phyloP scores from a whole-genome alignment of 106 monocot genomes.

The Dendrobium huoshanense region DNA sequence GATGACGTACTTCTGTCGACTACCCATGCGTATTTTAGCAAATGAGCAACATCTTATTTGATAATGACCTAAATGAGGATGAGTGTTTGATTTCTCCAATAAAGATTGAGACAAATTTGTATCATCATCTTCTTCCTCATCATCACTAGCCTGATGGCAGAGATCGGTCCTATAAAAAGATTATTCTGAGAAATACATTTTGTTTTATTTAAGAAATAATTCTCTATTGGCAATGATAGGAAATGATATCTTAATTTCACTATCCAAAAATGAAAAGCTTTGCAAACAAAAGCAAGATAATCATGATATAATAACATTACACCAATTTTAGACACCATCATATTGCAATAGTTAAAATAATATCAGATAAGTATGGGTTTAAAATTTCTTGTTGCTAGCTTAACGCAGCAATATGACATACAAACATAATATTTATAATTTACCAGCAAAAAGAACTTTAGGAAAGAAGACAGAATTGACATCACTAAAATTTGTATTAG shows the following conservation, averaged over 20 bases:
- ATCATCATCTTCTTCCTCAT: constrained; percentile 90
- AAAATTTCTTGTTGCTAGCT: background rate
- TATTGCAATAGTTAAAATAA: background rate
- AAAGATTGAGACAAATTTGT: constrained; percentile 45
- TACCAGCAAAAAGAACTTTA: background rate
- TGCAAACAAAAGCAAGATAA: background rate
- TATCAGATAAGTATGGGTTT: background rate
- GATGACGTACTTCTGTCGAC: constrained; percentile 85
- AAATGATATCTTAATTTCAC: background rate
- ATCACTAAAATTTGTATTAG: background rate
- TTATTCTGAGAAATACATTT: background rate
- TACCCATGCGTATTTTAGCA: constrained; percentile 59
- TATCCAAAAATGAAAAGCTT: background rate
- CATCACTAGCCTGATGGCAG: constrained; percentile 93
- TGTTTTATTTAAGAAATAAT: background rate
- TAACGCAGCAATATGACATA: background rate
- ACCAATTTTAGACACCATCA: background rate
- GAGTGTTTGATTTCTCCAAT: constrained; percentile 50
- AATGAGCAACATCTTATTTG: constrained; percentile 52
- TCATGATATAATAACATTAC: background rate
- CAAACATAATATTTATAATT: background rate
- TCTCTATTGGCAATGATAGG: background rate
- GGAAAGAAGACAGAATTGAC: background rate
- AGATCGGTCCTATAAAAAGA: constrained; percentile 75
- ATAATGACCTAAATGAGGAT: constrained; percentile 20